Percentiles rank a stretch among this genome's conserved stretches.
Conservation (phyloP, 78 protist genomes). For the Pelomyxa schiedti region DNA sequence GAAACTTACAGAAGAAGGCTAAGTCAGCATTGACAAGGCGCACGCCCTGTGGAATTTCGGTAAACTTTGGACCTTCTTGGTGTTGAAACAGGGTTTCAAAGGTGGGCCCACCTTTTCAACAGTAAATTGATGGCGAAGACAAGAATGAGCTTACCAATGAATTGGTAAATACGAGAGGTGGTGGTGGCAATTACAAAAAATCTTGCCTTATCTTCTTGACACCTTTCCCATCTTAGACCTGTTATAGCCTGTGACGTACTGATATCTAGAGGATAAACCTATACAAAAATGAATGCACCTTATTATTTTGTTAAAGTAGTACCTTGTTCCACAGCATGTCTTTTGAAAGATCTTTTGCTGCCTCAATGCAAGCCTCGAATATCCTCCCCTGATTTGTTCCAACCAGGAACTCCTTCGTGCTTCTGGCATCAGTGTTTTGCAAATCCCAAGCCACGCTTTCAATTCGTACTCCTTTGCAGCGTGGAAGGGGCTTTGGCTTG, state of each 20-base stretch:
- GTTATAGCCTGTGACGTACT: too few relatives aligned
- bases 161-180: conserved; percentile 35
- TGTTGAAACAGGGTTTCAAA: conserved; percentile 8
- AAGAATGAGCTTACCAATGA: too few relatives aligned
- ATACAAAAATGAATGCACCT: neutral
- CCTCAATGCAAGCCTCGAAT: conserved; percentile 32
- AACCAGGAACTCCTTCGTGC: conserved; percentile 29
- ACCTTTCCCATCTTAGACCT: conserved; percentile 35
- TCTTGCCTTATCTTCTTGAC: conserved; percentile 1
- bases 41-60: conserved; percentile 47
- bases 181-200: conserved; percentile 58
- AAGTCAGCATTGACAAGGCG: conserved; percentile 20
- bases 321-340: conserved; percentile 22
- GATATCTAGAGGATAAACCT: neutral
- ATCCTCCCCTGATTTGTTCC: conserved; percentile 57
- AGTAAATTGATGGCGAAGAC: too few relatives aligned
- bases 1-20: conserved; percentile 22
- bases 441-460: conserved; percentile 64
- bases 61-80: conserved; percentile 4
- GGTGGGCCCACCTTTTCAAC: conserved; percentile 48
- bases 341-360: conserved; percentile 19
- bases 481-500: conserved; percentile 27
- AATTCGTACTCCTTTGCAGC: conserved; percentile 7
- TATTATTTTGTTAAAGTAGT: neutral
- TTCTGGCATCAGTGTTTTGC: neutral